These are phyloP conservation scores for Barnettozyma hawaiiensis DNA, from an alignment of 1,139 yeast genomes.

Conservation along the genomic window DNA sequence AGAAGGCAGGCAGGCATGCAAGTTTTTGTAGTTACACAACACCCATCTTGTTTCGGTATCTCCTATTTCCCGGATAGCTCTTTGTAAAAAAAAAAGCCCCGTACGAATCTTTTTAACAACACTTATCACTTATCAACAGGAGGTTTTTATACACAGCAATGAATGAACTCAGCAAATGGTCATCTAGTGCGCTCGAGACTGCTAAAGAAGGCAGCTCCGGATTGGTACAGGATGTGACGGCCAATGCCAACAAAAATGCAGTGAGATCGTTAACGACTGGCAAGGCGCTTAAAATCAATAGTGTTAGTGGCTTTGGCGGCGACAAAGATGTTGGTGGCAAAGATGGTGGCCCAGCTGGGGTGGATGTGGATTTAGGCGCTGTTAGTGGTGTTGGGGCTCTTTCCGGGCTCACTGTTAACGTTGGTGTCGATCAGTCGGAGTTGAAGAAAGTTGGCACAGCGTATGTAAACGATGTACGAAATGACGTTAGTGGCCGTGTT, in stretches of 20 bases:
- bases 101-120: too few relatives aligned
- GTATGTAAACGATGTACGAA: constrained; percentile 1
- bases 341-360: not conserved
- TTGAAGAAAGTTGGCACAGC: not conserved
- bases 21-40: too few relatives aligned
- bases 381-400: not conserved
- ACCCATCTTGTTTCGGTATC: too few relatives aligned
- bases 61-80: too few relatives aligned
- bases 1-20: too few relatives aligned
- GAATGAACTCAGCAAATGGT: not conserved
- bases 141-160: too few relatives aligned
- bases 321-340: not conserved
- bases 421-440: not conserved
- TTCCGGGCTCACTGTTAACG: constrained; percentile 2
- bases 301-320: not conserved
- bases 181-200: not conserved
- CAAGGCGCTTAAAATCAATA: constrained; percentile 1
- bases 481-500: not conserved
- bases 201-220: not conserved
- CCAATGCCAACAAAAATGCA: constrained; percentile 4
- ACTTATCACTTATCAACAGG: too few relatives aligned
- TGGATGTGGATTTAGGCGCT: not conserved
- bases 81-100: not conserved
- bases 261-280: constrained; percentile 4
- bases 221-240: not conserved